These are phyloP conservation scores for Ogataea ganodermae DNA, from an alignment of 805 yeast species.

Conservation along the genomic window DNA sequence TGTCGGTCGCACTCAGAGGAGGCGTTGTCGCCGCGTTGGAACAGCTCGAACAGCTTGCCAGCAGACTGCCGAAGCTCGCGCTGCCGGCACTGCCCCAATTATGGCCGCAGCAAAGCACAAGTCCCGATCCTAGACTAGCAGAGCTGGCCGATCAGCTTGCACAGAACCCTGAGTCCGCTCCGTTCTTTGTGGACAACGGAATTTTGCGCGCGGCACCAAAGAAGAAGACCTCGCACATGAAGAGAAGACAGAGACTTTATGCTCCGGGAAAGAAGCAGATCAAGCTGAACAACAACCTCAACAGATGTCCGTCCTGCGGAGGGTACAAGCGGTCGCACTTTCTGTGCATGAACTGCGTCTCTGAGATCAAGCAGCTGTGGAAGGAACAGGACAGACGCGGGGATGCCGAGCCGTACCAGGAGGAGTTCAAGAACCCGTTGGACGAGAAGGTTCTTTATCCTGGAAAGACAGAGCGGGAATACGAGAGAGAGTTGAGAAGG, in stretches of 20 bases:
- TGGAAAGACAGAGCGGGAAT: slow-evolving; percentile 56
- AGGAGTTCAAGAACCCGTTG: slow-evolving; percentile 51
- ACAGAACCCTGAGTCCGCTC: slow-evolving; percentile 36
- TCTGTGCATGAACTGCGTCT: slow-evolving; percentile 90
- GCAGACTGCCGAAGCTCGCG: slow-evolving; percentile 4
- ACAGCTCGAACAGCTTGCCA: slow-evolving; percentile 3
- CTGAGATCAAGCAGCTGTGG: slow-evolving; percentile 77
- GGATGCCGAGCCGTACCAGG: slow-evolving; percentile 36
- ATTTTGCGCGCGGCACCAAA: slow-evolving; percentile 88
- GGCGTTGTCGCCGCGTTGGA: slow-evolving; percentile 9
- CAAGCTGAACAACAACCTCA: slow-evolving; percentile 71
- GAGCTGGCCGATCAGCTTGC: slow-evolving; percentile 36
- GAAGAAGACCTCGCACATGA: slow-evolving; percentile 85
- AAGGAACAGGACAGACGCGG: slow-evolving; percentile 36
- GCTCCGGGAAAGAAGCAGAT: slow-evolving; percentile 83
- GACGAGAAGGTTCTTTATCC: slow-evolving; percentile 75
- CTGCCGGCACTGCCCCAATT: slow-evolving; percentile 10
- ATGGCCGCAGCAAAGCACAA: slow-evolving; percentile 1
- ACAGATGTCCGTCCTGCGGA: slow-evolving; percentile 95
- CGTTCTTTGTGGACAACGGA: slow-evolving; percentile 63
- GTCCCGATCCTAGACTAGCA: background rate
- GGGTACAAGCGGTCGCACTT: slow-evolving; percentile 86
- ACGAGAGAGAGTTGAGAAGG: slow-evolving; percentile 49
- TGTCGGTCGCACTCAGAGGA: slow-evolving; percentile 12
- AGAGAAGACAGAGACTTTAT: slow-evolving; percentile 79